These are phyloP conservation scores for Graphiopsis chlorocephala DNA, from an alignment of 2,329 filamentous ascomycete genomes.

Conservation along the genomic window DNA sequence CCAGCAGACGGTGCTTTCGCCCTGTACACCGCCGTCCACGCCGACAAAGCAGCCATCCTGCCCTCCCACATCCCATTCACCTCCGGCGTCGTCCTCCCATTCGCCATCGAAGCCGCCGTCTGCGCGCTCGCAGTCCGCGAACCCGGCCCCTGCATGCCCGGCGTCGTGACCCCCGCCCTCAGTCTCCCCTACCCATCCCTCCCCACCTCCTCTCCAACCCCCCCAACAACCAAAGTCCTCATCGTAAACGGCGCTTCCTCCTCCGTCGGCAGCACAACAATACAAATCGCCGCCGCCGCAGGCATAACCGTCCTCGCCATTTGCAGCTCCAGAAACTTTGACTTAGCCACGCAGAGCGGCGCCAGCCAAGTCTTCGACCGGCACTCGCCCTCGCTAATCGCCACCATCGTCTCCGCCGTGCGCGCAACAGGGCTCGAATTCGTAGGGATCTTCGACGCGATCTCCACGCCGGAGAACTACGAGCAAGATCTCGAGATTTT, in stretches of 20 bases:
- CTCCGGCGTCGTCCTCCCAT: constrained; percentile 34
- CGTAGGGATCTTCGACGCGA: constrained; percentile 36
- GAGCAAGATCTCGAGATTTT: constrained; percentile 8
- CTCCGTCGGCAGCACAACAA: constrained; percentile 27
- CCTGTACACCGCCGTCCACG: constrained; percentile 31
- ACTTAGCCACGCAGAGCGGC: constrained; percentile 24
- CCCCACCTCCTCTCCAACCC: constrained; percentile 18
- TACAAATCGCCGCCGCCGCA: constrained; percentile 30
- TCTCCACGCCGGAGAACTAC: not conserved
- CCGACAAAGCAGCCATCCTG: constrained; percentile 35
- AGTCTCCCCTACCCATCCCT: constrained; percentile 16
- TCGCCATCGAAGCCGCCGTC: constrained; percentile 39
- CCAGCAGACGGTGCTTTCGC: constrained; percentile 26
- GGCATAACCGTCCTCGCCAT: constrained; percentile 29
- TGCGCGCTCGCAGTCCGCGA: constrained; percentile 12
- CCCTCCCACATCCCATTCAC: constrained; percentile 36
- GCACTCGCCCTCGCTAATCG: constrained; percentile 23
- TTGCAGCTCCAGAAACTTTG: constrained; percentile 27
- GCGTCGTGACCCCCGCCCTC: constrained; percentile 20
- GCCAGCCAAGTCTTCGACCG: constrained; percentile 32
- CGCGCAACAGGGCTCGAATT: constrained; percentile 35
- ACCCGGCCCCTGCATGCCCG: not conserved
- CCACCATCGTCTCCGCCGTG: constrained; percentile 33
- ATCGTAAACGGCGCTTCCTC: constrained; percentile 31
- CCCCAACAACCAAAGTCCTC: constrained; percentile 30